Evolutionary conservation across 108 stramenopile genomes (phyloP).

Genomic region (Cylindrotheca fusiformis): DNA sequence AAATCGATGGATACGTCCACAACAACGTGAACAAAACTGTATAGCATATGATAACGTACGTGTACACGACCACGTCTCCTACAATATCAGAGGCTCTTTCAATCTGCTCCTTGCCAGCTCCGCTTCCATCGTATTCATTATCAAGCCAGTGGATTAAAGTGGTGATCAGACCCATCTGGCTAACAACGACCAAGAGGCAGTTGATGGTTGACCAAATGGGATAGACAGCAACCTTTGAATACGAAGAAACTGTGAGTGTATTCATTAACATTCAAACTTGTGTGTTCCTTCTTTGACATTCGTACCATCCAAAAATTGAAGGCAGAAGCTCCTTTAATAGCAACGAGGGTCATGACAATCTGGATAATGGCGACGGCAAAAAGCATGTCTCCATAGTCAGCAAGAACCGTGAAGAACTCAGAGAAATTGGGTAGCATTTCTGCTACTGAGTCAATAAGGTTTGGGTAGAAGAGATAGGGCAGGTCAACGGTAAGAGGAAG

Average conservation of each 20-base stretch:
- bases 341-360: neutral
- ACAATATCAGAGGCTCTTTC: neutral
- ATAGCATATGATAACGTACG: neutral
- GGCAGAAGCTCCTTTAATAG: neutral
- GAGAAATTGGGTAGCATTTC: neutral
- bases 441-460: neutral
- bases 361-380: neutral
- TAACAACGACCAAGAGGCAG: neutral
- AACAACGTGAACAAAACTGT: neutral
- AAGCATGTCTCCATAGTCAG: neutral
- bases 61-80: neutral
- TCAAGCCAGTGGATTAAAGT: neutral
- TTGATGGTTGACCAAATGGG: neutral
- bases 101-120: neutral
- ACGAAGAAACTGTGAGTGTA: neutral
- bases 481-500: neutral
- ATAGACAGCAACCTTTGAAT: neutral
- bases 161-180: neutral
- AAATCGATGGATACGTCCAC: constrained; percentile 6
- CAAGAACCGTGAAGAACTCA: neutral
- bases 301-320: neutral
- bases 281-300: neutral
- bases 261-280: neutral
- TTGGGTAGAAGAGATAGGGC: neutral
- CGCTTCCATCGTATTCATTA: neutral